These are phyloP conservation scores for Adiantum capillusveneris DNA, from an alignment of 75 land plant species.

Conservation along the genomic window DNA sequence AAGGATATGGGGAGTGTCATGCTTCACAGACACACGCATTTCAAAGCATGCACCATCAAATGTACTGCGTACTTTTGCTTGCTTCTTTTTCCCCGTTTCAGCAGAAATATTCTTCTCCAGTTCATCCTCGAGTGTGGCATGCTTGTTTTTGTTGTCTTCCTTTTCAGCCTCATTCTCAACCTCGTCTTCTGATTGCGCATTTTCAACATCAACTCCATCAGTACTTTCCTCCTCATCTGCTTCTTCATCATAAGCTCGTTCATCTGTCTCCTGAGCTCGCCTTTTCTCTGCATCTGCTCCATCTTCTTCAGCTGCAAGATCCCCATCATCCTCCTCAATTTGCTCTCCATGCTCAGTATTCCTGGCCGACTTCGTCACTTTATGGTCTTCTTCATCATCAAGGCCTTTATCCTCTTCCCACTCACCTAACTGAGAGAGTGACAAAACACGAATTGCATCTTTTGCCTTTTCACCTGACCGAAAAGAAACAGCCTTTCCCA, in stretches of 20 bases:
- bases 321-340: conserved; percentile 48
- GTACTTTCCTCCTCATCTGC: conserved; percentile 25
- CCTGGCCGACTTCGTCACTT: conserved; percentile 15
- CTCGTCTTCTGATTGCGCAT: conserved; percentile 8
- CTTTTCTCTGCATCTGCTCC: conserved; percentile 74
- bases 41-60: conserved; percentile 43
- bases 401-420: conserved; percentile 16
- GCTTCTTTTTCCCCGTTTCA: background rate
- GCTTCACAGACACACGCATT: conserved; percentile 34
- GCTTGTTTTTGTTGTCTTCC: background rate
- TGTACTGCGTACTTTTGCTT: background rate
- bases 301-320: conserved; percentile 56
- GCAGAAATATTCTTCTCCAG: background rate
- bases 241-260: conserved; percentile 75
- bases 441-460: conserved; percentile 21
- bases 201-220: conserved; percentile 21
- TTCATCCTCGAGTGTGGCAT: conserved; percentile 7
- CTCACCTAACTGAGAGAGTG: conserved; percentile 13
- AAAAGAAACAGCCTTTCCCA: conserved; percentile 31
- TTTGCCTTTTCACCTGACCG: conserved; percentile 42
- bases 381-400: conserved; percentile 21
- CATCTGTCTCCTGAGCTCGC: conserved; percentile 60
- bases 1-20: conserved; percentile 53
- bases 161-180: conserved; percentile 11
- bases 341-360: conserved; percentile 30